These are phyloP conservation scores for Nicotiana noctiflora DNA, from an alignment of 257 asterid genomes.

Conservation along the genomic window DNA sequence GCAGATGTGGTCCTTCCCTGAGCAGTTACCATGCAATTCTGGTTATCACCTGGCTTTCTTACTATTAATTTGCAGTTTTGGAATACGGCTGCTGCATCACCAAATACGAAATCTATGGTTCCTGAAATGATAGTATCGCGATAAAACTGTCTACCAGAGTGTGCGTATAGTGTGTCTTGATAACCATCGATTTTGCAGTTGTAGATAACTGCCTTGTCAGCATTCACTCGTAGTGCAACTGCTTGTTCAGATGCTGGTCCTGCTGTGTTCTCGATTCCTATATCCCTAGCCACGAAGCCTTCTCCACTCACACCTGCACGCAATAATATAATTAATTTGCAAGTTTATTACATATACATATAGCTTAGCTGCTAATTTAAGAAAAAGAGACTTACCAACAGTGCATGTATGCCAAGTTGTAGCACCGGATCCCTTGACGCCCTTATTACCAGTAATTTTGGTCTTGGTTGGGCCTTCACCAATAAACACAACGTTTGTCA, in stretches of 20 bases:
- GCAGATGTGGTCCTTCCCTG: constrained; percentile 36
- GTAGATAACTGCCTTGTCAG: constrained; percentile 34
- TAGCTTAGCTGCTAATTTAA: no score
- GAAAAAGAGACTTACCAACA: constrained; percentile 21
- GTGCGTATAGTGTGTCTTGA: constrained; percentile 60
- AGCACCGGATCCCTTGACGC: constrained; percentile 13
- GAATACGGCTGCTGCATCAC: constrained; percentile 36
- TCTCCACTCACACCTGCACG: constrained; percentile 53
- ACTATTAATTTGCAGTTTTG: constrained; percentile 48
- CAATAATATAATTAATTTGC: not conserved
- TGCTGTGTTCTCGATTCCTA: constrained; percentile 70
- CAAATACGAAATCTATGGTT: constrained; percentile 57
- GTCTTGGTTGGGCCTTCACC: constrained; percentile 67
- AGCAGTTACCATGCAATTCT: constrained; percentile 48
- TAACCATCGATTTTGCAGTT: constrained; percentile 44
- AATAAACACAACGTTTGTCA: constrained; percentile 38
- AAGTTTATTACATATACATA: no score
- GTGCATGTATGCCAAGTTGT: constrained; percentile 31
- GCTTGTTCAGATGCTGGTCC: constrained; percentile 50
- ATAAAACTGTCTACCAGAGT: constrained; percentile 43
- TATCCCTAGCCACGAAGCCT: constrained; percentile 56
- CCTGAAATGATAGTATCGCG: constrained; percentile 47
- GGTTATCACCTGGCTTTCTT: constrained; percentile 31
- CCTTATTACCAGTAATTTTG: constrained; percentile 36
- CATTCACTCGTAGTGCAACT: constrained; percentile 49